Evolutionary conservation across 176 grass and related monocot species (phyloP).

Genomic region (Typha latifolia): DNA sequence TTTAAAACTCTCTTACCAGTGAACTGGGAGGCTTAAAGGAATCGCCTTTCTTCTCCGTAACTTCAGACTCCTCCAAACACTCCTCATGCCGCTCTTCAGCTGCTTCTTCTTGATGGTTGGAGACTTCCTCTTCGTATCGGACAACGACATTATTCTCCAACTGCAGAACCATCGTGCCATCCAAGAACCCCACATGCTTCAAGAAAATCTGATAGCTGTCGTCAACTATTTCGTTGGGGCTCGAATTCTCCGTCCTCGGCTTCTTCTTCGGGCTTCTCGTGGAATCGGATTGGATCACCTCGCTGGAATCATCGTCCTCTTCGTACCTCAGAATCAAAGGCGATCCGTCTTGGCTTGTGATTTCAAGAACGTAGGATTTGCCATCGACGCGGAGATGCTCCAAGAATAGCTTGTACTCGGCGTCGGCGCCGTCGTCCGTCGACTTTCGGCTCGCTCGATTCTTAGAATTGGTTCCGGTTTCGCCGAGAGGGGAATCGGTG

Average conservation of each 20-base stretch:
- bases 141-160: slow-evolving; percentile 17
- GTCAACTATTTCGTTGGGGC: slow-evolving; percentile 4
- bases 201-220: slow-evolving; percentile 53
- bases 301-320: background rate
- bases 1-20: too few species aligned
- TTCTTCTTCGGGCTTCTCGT: background rate
- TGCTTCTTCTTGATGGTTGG: slow-evolving; percentile 1
- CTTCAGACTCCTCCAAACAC: background rate
- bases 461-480: too few species aligned
- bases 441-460: slow-evolving; percentile 13
- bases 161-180: slow-evolving; percentile 34
- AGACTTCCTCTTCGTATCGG: slow-evolving; percentile 7
- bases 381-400: slow-evolving; percentile 33
- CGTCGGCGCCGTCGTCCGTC: slow-evolving; percentile 25
- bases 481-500: background rate
- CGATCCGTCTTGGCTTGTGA: slow-evolving; percentile 17
- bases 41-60: background rate
- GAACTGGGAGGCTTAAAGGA: too few species aligned
- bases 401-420: slow-evolving; percentile 59
- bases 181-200: slow-evolving; percentile 24
- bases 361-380: slow-evolving; percentile 39
- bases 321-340: slow-evolving; percentile 36
- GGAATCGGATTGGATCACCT: slow-evolving; percentile 9
- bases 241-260: background rate
- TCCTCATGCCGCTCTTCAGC: background rate